These are phyloP conservation scores for Alternaria panax DNA, from an alignment of 2,329 filamentous ascomycete species.

Conservation along the genomic window DNA sequence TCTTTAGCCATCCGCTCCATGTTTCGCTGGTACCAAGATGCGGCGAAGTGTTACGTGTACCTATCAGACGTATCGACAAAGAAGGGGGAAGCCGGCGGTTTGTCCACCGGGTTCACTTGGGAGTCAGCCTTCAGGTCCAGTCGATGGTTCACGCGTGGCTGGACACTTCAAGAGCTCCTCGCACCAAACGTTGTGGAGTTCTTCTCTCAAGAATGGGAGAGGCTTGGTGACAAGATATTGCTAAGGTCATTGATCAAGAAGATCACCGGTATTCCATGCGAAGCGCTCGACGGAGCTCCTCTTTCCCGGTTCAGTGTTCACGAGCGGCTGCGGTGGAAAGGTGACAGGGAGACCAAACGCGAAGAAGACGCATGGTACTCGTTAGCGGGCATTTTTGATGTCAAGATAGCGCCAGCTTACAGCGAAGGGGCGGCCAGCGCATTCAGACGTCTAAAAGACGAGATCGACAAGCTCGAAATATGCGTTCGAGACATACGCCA, in stretches of 20 bases:
- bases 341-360: neutral
- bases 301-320: neutral
- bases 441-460: neutral
- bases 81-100: too few species aligned
- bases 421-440: neutral
- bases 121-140: too few species aligned
- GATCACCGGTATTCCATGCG: too few species aligned
- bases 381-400: neutral
- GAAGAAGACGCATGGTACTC: conserved; percentile 4
- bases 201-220: conserved; percentile 16
- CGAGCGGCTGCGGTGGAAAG: neutral
- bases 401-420: neutral
- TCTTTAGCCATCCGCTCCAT: too few species aligned
- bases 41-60: too few species aligned
- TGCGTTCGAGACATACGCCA: neutral
- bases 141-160: too few species aligned
- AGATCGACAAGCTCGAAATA: neutral
- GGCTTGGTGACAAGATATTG: conserved; percentile 16
- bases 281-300: neutral
- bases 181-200: conserved; percentile 24
- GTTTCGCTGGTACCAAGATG: too few species aligned
- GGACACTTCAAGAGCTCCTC: too few species aligned
- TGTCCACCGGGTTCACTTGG: too few species aligned
- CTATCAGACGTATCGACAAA: too few species aligned
- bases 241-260: neutral